Evolutionary conservation across 2,329 filamentous ascomycete species (phyloP).

Genomic region (Beauveria varroae): DNA sequence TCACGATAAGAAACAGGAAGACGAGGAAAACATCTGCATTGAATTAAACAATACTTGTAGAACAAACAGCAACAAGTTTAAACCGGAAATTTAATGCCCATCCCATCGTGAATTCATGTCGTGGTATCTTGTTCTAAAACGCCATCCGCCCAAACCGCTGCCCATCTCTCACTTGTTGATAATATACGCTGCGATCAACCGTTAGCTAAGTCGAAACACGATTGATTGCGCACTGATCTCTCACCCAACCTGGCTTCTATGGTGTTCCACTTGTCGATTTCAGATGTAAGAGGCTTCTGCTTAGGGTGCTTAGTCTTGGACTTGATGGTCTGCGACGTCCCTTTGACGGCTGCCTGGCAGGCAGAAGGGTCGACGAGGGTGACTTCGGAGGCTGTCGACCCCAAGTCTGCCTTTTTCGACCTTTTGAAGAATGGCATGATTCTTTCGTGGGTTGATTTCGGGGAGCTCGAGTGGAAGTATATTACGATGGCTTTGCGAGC

Average conservation of each 20-base stretch:
- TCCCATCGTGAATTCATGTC: constrained; percentile 3
- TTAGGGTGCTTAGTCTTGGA: neutral
- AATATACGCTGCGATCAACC: neutral
- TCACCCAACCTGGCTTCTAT: constrained; percentile 8
- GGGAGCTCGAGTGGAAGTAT: neutral
- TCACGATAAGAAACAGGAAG: neutral
- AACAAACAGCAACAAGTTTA: neutral
- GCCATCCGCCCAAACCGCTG: neutral
- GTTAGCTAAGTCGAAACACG: neutral
- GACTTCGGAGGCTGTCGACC: constrained; percentile 3
- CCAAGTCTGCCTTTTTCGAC: neutral
- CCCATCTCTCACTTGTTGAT: constrained; percentile 4
- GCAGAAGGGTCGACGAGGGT: constrained; percentile 1
- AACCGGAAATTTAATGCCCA: neutral
- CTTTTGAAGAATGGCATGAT: constrained; percentile 6
- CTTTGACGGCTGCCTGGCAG: neutral
- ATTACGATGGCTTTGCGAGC: neutral
- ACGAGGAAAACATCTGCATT: neutral
- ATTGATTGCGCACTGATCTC: neutral
- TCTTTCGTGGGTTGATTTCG: neutral
- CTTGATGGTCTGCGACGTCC: neutral
- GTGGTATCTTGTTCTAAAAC: constrained; percentile 4
- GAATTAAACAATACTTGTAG: neutral
- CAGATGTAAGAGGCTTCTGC: neutral
- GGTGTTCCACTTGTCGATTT: constrained; percentile 4